Evolutionary conservation across 164 flowering plant species (phyloP).

Genomic region (Vitis rotundifolia): DNA sequence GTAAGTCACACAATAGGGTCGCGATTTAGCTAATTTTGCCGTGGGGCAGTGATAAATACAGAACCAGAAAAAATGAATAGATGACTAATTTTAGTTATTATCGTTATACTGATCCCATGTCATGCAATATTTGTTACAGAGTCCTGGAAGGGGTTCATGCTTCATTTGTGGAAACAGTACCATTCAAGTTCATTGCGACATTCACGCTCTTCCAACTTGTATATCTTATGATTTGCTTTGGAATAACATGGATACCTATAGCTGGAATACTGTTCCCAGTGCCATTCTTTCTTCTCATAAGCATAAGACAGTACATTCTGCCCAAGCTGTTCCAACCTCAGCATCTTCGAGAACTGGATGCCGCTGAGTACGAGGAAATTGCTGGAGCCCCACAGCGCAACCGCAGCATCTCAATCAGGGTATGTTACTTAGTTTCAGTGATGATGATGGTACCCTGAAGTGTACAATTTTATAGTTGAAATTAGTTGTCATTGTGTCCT

Average conservation of each 20-base stretch:
- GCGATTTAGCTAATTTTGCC: no score
- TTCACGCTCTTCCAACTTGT: conserved; percentile 67
- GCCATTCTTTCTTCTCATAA: conserved; percentile 75
- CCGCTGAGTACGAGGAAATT: conserved; percentile 81
- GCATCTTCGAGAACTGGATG: conserved; percentile 72
- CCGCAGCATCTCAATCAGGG: conserved; percentile 39
- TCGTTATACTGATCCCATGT: not conserved
- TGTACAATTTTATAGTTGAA: not conserved
- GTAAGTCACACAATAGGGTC: conserved; percentile 24
- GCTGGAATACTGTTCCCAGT: conserved; percentile 84
- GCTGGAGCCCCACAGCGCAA: conserved; percentile 41
- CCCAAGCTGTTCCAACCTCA: conserved; percentile 58
- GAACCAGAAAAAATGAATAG: no score
- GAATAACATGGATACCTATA: conserved; percentile 87
- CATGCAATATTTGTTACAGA: conserved; percentile 20
- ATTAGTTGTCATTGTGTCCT: not conserved
- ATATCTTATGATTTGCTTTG: conserved; percentile 65
- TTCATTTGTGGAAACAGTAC: conserved; percentile 55
- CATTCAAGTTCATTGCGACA: conserved; percentile 49
- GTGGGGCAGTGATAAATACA: no score
- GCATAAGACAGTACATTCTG: conserved; percentile 60
- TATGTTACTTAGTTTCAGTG: conserved; percentile 10
- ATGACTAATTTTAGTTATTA: no score
- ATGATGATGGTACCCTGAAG: not conserved
- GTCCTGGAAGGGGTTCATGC: conserved; percentile 47